phyloP scores from a whole-genome alignment of 2,329 filamentous ascomycete species.

The Chaetomium olivaceum region DNA sequence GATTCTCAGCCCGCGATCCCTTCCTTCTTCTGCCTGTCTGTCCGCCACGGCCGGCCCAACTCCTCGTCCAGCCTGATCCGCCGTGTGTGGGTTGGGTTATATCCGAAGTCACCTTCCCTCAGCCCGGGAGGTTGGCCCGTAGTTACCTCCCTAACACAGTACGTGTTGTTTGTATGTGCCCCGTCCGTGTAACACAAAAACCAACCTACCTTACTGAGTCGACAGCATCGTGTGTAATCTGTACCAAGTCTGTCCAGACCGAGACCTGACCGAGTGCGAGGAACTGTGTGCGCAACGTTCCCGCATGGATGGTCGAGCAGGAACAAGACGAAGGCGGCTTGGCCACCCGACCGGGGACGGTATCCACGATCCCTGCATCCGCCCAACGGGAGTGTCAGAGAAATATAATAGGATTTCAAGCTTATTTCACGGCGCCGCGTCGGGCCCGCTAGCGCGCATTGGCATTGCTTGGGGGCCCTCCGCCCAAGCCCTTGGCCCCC shows the following conservation, averaged over 20 bases:
- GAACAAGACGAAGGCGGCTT: not conserved
- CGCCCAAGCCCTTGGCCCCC: constrained; percentile 14
- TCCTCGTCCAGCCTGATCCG: not conserved
- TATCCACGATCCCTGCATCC: constrained; percentile 20
- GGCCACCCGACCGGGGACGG: not conserved
- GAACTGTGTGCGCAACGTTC: constrained; percentile 1
- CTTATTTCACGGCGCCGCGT: constrained; percentile 33
- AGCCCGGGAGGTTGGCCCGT: not conserved
- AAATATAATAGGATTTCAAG: constrained; percentile 34
- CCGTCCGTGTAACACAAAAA: not conserved
- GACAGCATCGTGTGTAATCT: not conserved
- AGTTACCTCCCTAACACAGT: too few species aligned
- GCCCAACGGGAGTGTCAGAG: constrained; percentile 33
- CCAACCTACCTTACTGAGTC: not conserved
- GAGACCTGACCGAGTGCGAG: not conserved
- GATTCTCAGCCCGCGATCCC: not conserved
- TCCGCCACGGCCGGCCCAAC: not conserved
- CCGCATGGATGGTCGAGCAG: not conserved
- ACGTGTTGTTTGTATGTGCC: too few species aligned
- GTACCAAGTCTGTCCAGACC: not conserved
- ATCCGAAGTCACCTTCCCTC: not conserved
- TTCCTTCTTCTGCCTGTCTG: not conserved
- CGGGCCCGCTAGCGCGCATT: constrained; percentile 26
- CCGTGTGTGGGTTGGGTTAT: not conserved
- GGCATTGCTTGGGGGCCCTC: constrained; percentile 16